These are phyloP conservation scores for Mycena pura DNA, from an alignment of 768 basidiomycete genomes.

Conservation along the genomic window DNA sequence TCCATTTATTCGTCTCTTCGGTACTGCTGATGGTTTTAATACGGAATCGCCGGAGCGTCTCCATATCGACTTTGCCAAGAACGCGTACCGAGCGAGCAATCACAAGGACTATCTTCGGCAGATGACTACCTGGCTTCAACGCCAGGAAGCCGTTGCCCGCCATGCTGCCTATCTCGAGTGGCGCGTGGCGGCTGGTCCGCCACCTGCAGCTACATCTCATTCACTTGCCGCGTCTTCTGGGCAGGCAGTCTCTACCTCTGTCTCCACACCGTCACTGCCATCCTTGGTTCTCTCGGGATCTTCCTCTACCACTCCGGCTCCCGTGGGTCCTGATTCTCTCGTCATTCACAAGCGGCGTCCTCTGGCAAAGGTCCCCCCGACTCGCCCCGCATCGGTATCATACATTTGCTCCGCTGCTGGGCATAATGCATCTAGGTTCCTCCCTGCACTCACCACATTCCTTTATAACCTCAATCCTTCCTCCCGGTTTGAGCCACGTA, in stretches of 20 bases:
- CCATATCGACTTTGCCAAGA: conserved; percentile 47
- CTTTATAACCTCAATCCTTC: background rate
- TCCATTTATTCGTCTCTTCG: conserved; percentile 28
- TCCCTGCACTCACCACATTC: background rate
- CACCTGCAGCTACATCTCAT: background rate
- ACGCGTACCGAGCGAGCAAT: conserved; percentile 32
- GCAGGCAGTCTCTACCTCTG: no score
- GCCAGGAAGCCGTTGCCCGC: conserved; percentile 32
- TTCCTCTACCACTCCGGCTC: background rate
- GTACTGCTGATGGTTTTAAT: conserved; percentile 35
- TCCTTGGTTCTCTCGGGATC: no score
- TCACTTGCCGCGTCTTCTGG: no score
- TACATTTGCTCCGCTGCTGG: background rate
- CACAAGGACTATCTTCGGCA: conserved; percentile 35
- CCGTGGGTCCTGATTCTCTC: background rate
- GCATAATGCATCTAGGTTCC: background rate
- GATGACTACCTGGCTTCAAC: conserved; percentile 42
- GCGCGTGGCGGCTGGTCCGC: background rate
- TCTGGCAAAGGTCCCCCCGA: background rate
- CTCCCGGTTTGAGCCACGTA: no score
- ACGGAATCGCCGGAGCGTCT: conserved; percentile 37
- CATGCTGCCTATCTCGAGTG: background rate
- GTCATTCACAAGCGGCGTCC: background rate
- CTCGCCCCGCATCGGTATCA: background rate
- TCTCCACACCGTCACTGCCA: no score